phyloP scores from a whole-genome alignment of 805 yeast species.

The Metschnikowia santaceciliae region DNA sequence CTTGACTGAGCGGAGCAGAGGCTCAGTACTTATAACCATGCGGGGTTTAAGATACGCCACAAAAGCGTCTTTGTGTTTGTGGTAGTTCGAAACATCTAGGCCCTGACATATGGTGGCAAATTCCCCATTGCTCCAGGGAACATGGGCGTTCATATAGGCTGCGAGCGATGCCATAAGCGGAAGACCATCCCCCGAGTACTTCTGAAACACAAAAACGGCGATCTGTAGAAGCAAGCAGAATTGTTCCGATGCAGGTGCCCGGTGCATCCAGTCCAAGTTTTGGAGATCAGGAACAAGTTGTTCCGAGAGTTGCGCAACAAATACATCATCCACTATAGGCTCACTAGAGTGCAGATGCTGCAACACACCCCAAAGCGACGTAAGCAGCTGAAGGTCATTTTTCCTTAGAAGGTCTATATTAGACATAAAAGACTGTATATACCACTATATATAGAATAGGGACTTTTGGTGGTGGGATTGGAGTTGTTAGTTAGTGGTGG shows the following conservation, averaged over 20 bases:
- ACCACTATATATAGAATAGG: no score
- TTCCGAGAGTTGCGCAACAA: conserved; percentile 4
- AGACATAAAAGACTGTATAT: neutral
- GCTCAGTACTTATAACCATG: neutral
- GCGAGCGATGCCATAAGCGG: conserved; percentile 11
- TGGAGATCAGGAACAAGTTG: neutral
- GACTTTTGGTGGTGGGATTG: no score
- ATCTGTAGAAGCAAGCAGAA: conserved; percentile 5
- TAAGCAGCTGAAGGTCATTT: neutral
- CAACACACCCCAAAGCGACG: neutral
- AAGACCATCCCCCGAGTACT: conserved; percentile 4
- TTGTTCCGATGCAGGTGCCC: neutral
- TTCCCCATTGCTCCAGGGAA: conserved; percentile 25
- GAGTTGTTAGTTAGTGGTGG: no score
- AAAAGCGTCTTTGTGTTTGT: neutral
- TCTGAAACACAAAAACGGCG: conserved; percentile 6
- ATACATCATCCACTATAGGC: neutral
- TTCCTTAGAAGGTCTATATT: neutral
- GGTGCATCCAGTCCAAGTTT: conserved; percentile 7
- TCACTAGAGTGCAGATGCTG: neutral
- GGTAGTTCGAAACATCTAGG: neutral
- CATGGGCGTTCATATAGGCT: conserved; percentile 24
- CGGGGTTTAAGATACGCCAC: neutral
- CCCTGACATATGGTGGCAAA: conserved; percentile 5
- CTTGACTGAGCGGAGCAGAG: conserved; percentile 4